Evolutionary conservation across 345 rosid genomes (phyloP).

Genomic region (Hibiscus trionum): DNA sequence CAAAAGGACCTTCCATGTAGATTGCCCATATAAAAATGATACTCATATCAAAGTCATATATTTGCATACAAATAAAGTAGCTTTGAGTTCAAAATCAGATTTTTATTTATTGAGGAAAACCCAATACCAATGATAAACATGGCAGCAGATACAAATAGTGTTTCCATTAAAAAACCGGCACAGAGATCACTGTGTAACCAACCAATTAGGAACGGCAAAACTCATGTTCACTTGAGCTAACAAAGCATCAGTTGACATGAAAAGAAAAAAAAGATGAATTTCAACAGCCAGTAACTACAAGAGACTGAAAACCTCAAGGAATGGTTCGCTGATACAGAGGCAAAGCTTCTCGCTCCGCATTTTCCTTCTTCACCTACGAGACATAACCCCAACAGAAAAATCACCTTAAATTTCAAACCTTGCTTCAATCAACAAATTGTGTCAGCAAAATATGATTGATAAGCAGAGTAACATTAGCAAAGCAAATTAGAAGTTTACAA

Average conservation of each 20-base stretch:
- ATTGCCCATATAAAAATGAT: too few relatives aligned
- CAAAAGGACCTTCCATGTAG: too few relatives aligned
- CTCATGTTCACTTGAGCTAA: not conserved
- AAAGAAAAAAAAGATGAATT: constrained; percentile 10
- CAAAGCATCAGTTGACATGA: not conserved
- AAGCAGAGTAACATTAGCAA: not conserved
- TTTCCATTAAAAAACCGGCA: not conserved
- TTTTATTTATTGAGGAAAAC: not conserved
- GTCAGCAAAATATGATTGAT: not conserved
- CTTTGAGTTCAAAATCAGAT: too few relatives aligned
- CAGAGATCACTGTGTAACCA: constrained; percentile 9
- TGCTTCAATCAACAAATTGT: not conserved
- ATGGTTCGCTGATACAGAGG: constrained; percentile 83
- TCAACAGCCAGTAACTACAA: constrained; percentile 9
- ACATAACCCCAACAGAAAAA: not conserved
- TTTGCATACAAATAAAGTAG: too few relatives aligned
- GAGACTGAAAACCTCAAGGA: constrained; percentile 35
- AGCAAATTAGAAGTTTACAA: not conserved
- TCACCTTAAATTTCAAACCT: not conserved
- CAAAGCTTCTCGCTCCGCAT: constrained; percentile 73
- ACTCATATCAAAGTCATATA: too few relatives aligned
- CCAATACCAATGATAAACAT: not conserved
- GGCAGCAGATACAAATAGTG: not conserved
- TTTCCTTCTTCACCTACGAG: constrained; percentile 78
- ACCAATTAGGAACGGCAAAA: not conserved